Evolutionary conservation across 2,329 filamentous ascomycete genomes (phyloP).

Genomic region (Tolypocladium pustulatum): DNA sequence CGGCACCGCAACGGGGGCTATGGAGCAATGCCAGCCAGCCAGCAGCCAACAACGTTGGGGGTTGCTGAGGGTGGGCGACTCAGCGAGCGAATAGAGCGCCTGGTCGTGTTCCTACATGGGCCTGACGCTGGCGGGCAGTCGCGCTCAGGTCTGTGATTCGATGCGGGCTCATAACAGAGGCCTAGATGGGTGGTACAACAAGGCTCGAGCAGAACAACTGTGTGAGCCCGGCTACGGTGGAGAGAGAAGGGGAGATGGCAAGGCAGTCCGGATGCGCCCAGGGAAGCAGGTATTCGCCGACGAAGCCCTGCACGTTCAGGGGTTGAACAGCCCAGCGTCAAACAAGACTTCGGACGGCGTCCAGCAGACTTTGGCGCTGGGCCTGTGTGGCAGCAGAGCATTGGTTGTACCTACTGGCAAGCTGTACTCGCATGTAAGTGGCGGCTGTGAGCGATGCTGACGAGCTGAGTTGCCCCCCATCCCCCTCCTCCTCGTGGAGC

Average conservation of each 20-base stretch:
- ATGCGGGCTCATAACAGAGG: conserved; percentile 5
- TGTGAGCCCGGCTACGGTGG: not conserved
- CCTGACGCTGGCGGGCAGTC: not conserved
- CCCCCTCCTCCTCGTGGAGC: too few relatives aligned
- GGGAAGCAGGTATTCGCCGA: not conserved
- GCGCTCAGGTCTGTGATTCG: not conserved
- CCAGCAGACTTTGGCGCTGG: not conserved
- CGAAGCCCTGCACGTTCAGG: not conserved
- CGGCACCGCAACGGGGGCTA: not conserved
- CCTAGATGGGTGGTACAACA: not conserved
- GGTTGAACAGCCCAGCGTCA: too few relatives aligned
- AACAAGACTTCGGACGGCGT: not conserved
- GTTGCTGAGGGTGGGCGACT: not conserved
- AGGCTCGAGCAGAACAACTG: not conserved
- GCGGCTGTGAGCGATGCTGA: not conserved
- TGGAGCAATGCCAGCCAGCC: not conserved
- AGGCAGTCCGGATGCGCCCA: not conserved
- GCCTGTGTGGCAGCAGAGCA: not conserved
- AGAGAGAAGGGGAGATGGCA: not conserved
- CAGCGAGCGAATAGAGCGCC: not conserved
- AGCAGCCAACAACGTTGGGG: not conserved
- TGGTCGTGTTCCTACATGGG: not conserved
- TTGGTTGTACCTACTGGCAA: not conserved
- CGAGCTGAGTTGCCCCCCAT: not conserved
- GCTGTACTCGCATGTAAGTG: too few relatives aligned